phyloP scores from a whole-genome alignment of 2,329 filamentous ascomycete species.

The Cercospora sp. region DNA sequence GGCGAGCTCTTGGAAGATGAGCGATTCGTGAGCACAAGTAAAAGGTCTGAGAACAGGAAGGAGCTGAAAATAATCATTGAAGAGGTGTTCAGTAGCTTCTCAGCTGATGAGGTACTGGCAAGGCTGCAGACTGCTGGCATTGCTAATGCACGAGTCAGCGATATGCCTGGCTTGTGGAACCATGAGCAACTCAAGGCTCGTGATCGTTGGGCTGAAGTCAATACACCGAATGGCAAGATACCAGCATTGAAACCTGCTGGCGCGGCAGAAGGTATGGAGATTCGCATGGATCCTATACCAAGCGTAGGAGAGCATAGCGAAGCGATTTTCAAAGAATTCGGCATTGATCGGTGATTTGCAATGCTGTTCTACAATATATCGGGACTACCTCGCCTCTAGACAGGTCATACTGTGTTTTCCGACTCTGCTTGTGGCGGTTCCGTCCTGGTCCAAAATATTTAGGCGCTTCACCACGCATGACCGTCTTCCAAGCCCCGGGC shows the following conservation, averaged over 20 bases:
- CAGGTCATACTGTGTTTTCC: neutral
- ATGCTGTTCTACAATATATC: neutral
- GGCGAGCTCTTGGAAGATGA: conserved; percentile 47
- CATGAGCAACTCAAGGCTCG: conserved; percentile 56
- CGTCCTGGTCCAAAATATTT: neutral
- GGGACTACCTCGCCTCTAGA: neutral
- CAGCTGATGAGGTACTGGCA: conserved; percentile 44
- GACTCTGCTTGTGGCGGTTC: neutral
- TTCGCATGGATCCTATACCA: conserved; percentile 50
- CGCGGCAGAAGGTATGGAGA: conserved; percentile 36
- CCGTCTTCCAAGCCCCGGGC: neutral
- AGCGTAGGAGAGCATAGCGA: conserved; percentile 54
- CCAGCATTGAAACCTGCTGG: conserved; percentile 55
- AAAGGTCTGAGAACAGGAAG: conserved; percentile 50
- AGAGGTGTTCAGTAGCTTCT: conserved; percentile 43
- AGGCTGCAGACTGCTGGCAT: conserved; percentile 52
- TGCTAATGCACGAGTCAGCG: conserved; percentile 57
- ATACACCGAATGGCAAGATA: conserved; percentile 50
- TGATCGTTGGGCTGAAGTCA: conserved; percentile 53
- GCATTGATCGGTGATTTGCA: conserved; percentile 30
- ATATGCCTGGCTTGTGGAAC: conserved; percentile 57
- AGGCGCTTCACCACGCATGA: neutral
- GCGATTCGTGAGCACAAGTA: conserved; percentile 51
- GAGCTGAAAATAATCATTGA: conserved; percentile 51
- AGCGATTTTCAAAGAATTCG: conserved; percentile 48